Conservation (phyloP, 2,329 filamentous ascomycete species). For the Falciphora oryzae region DNA sequence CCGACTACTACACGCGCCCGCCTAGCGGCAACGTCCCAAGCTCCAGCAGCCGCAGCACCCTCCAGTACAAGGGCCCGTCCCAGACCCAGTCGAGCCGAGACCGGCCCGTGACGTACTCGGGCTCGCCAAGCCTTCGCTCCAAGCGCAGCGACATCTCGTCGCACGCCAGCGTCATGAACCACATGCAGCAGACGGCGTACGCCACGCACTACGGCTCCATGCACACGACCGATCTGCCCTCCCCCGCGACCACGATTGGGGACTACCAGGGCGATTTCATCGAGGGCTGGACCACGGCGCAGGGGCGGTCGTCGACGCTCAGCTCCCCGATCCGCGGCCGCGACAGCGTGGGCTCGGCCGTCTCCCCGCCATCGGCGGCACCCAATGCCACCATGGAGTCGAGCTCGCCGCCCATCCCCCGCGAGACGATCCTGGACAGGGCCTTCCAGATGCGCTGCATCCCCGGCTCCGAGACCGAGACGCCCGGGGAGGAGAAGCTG, state of each 20-base stretch:
- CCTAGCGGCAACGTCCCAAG: slow-evolving; percentile 33
- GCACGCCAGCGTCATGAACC: slow-evolving; percentile 17
- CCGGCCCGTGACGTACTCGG: slow-evolving; percentile 47
- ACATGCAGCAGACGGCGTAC: slow-evolving; percentile 48
- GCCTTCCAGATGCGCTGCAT: slow-evolving; percentile 60
- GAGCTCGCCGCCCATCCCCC: slow-evolving; percentile 45
- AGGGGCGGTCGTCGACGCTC: slow-evolving; percentile 52
- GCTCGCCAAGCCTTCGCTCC: slow-evolving; percentile 55
- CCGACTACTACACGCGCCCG: slow-evolving; percentile 37
- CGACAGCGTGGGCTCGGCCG: slow-evolving; percentile 47
- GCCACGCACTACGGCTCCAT: slow-evolving; percentile 40
- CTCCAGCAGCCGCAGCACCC: slow-evolving; percentile 26
- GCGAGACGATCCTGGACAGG: slow-evolving; percentile 62
- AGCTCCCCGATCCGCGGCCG: slow-evolving; percentile 50
- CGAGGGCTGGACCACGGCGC: slow-evolving; percentile 55
- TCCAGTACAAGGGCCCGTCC: slow-evolving; percentile 43
- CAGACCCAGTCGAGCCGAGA: slow-evolving; percentile 45
- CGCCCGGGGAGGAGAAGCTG: slow-evolving; percentile 55
- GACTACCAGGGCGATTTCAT: slow-evolving; percentile 51
- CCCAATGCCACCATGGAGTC: slow-evolving; percentile 30
- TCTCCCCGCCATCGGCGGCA: slow-evolving; percentile 23
- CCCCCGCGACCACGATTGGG: slow-evolving; percentile 45
- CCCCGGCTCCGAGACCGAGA: slow-evolving; percentile 50
- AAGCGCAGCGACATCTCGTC: slow-evolving; percentile 60
- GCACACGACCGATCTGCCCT: slow-evolving; percentile 50